Percentiles rank a stretch among this genome's conserved stretches.
Conservation (phyloP, 2,329 filamentous ascomycete species). For the Xylaria digitata region DNA sequence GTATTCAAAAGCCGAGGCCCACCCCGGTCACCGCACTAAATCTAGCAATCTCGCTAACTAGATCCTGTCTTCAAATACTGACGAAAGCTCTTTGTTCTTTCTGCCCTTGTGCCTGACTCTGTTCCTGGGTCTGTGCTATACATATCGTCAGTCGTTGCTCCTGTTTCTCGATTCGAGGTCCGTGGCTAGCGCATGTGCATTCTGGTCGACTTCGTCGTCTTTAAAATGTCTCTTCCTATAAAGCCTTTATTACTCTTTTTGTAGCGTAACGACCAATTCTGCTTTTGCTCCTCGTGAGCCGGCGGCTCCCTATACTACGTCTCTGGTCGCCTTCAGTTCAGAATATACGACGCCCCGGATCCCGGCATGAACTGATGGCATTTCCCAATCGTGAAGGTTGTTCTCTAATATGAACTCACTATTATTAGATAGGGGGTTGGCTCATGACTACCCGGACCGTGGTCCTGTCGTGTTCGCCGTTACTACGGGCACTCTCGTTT, state of each 20-base stretch:
- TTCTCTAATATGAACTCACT: conserved; percentile 41
- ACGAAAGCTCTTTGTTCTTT: neutral
- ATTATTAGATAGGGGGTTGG: conserved; percentile 38
- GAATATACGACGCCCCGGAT: conserved; percentile 21
- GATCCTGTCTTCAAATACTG: conserved; percentile 26
- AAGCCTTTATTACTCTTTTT: conserved; percentile 3
- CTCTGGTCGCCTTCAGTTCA: neutral
- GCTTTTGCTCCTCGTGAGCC: conserved; percentile 28
- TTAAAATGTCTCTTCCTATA: conserved; percentile 35
- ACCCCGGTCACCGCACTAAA: conserved; percentile 30
- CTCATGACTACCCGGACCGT: conserved; percentile 54
- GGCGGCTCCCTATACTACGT: neutral
- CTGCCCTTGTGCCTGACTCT: conserved; percentile 7
- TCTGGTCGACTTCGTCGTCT: conserved; percentile 13
- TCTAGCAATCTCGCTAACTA: conserved; percentile 28
- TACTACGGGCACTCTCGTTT: conserved; percentile 73
- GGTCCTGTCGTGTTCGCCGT: conserved; percentile 75
- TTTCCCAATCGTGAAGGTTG: conserved; percentile 40
- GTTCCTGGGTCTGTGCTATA: conserved; percentile 12
- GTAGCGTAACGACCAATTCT: conserved; percentile 23
- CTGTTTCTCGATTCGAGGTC: conserved; percentile 18
- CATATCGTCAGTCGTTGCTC: conserved; percentile 9
- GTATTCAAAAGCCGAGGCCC: conserved; percentile 20
- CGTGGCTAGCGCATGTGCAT: conserved; percentile 6
- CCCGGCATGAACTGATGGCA: conserved; percentile 45